phyloP scores from a whole-genome alignment of 2,329 filamentous ascomycete genomes.

The Xylaria digitata region DNA sequence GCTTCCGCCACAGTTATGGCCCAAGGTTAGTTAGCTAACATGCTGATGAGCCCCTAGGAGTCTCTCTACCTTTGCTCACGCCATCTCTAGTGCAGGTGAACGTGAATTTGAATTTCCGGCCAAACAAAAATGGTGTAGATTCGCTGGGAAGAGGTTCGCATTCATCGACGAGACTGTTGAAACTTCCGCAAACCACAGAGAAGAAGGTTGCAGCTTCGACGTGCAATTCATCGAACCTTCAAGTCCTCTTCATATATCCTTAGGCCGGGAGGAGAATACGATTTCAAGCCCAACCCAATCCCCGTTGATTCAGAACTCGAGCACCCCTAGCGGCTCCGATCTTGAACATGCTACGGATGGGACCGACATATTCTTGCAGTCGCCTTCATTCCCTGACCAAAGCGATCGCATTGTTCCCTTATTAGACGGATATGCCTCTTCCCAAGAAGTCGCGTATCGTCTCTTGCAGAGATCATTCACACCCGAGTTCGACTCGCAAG shows the following conservation, averaged over 20 bases:
- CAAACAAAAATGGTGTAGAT: constrained; percentile 8
- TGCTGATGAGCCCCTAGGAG: background rate
- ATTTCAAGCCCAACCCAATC: background rate
- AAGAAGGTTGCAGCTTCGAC: background rate
- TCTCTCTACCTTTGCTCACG: background rate
- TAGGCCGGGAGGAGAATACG: background rate
- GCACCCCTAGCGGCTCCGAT: background rate
- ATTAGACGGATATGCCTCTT: constrained; percentile 9
- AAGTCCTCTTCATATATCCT: background rate
- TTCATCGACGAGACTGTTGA: constrained; percentile 23
- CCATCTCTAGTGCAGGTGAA: background rate
- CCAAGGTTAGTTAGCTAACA: constrained; percentile 4
- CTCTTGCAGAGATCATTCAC: background rate
- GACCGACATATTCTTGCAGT: background rate
- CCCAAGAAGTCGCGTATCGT: background rate
- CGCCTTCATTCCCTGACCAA: background rate
- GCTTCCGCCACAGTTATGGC: constrained; percentile 18
- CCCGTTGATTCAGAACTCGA: background rate
- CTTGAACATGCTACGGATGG: background rate
- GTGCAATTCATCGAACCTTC: background rate
- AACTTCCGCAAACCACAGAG: constrained; percentile 3
- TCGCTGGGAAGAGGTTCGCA: background rate
- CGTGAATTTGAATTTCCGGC: constrained; percentile 11
- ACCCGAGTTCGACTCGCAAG: constrained; percentile 3
- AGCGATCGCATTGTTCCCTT: background rate